phyloP scores from a whole-genome alignment of 805 yeast species.

The Pichia californica region DNA sequence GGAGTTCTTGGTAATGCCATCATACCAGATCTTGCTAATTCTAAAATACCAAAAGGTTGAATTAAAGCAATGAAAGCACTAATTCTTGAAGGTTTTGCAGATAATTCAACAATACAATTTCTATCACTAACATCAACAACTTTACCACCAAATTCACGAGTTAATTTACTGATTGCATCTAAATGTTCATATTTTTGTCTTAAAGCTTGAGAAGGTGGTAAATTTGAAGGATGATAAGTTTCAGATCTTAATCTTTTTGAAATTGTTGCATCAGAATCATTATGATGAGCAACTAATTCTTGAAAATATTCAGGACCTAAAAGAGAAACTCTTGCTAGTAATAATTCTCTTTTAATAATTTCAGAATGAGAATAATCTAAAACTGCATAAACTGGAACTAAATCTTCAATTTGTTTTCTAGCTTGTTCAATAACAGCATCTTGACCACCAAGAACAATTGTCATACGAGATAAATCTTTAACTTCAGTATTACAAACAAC shows the following conservation, averaged over 20 bases:
- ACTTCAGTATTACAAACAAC: slow-evolving; percentile 97
- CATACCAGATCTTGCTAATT: slow-evolving; percentile 96
- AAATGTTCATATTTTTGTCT: slow-evolving; percentile 91
- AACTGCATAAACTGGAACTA: slow-evolving; percentile 98
- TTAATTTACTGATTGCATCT: slow-evolving; percentile 72
- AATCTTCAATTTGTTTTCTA: slow-evolving; percentile 93
- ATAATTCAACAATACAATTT: slow-evolving; percentile 87
- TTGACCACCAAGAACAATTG: slow-evolving; percentile 88
- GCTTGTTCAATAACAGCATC: slow-evolving; percentile 98
- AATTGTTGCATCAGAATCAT: slow-evolving; percentile 38
- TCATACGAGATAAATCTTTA: slow-evolving; percentile 92
- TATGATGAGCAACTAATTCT: slow-evolving; percentile 84
- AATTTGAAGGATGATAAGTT: slow-evolving; percentile 78
- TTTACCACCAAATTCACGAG: slow-evolving; percentile 86
- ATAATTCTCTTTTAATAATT: slow-evolving; percentile 83
- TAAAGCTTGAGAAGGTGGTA: slow-evolving; percentile 85
- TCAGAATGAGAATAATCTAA: slow-evolving; percentile 88
- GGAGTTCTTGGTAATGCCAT: slow-evolving; percentile 98
- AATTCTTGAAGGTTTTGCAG: slow-evolving; percentile 89
- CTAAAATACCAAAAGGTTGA: slow-evolving; percentile 94
- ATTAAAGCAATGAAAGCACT: slow-evolving; percentile 80
- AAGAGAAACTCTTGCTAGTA: slow-evolving; percentile 85
- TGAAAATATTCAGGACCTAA: slow-evolving; percentile 98
- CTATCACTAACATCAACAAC: slow-evolving; percentile 88
- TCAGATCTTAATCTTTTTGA: slow-evolving; percentile 37